Percentiles rank a stretch among this genome's conserved stretches.
Conservation (phyloP, 139 green algal genomes). For the Picochlorum sp. region DNA sequence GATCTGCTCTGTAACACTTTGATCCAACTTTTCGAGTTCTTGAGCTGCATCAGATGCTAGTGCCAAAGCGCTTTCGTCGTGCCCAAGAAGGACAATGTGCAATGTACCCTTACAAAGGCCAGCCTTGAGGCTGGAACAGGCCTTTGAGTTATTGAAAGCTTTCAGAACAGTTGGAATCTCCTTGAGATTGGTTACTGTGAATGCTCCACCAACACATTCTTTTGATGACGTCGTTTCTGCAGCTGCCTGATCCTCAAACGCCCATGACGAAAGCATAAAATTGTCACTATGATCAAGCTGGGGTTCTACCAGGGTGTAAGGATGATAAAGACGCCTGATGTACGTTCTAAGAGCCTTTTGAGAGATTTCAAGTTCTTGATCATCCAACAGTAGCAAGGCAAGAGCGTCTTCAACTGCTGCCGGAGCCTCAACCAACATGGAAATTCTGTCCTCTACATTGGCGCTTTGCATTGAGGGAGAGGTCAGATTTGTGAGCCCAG, state of each 20-base stretch:
- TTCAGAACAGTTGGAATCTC: conserved; percentile 22
- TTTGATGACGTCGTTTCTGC: neutral
- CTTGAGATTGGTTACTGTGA: conserved; percentile 31
- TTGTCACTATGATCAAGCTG: conserved; percentile 10
- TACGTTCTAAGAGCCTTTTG: conserved; percentile 66
- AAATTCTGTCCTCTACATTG: conserved; percentile 43
- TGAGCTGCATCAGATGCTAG: conserved; percentile 12
- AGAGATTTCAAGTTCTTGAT: conserved; percentile 20
- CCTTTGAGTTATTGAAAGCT: conserved; percentile 3
- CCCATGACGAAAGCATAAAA: conserved; percentile 29
- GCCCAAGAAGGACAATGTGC: conserved; percentile 39
- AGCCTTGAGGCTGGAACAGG: conserved; percentile 8
- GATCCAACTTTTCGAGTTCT: conserved; percentile 4
- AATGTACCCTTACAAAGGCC: conserved; percentile 24
- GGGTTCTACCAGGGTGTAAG: conserved; percentile 56
- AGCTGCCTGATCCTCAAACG: conserved; percentile 19
- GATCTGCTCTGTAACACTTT: no score
- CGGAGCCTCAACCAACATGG: conserved; percentile 72
- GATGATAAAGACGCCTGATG: conserved; percentile 79
- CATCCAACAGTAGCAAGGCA: conserved; percentile 62
- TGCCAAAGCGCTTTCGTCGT: conserved; percentile 14
- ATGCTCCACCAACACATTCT: conserved; percentile 23
- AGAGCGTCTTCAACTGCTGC: conserved; percentile 90
- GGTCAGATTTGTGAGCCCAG: conserved; percentile 31
- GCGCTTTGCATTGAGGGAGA: neutral